Percentiles rank a stretch among this genome's conserved stretches.
These are phyloP conservation scores for Umbelopsis sp. DNA, from an alignment of 192 early-diverging fungal species.

Conservation along the genomic window DNA sequence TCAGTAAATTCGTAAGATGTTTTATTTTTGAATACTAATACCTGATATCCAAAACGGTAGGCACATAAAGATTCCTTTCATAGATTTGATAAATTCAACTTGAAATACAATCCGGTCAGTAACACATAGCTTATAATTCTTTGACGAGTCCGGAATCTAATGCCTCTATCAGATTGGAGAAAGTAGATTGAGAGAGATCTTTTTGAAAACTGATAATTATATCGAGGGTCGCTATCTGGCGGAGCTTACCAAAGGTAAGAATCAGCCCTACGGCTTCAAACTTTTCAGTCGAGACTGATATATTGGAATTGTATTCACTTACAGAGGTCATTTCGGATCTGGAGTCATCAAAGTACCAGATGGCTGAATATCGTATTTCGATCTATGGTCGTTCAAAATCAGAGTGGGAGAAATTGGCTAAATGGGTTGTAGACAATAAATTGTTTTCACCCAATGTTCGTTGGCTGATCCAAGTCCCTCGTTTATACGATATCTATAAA, in stretches of 20 bases:
- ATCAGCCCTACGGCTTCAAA: background rate
- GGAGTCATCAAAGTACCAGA: constrained; percentile 94
- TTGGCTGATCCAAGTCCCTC: constrained; percentile 93
- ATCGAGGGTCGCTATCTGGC: constrained; percentile 88
- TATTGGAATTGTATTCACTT: background rate
- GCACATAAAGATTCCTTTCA: constrained; percentile 95
- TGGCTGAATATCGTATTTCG: constrained; percentile 91
- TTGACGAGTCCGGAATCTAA: background rate
- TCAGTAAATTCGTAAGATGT: background rate
- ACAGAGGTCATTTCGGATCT: constrained; percentile 86
- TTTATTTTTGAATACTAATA: background rate
- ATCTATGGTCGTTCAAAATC: constrained; percentile 84
- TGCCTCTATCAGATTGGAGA: constrained; percentile 66
- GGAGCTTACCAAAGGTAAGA: constrained; percentile 82
- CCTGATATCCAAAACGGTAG: background rate
- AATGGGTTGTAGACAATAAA: constrained; percentile 91
- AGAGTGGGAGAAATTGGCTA: constrained; percentile 95
- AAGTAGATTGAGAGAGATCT: constrained; percentile 92
- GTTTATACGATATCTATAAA: constrained; percentile 90
- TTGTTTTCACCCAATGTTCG: constrained; percentile 91
- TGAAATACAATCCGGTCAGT: constrained; percentile 87
- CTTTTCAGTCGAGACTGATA: background rate
- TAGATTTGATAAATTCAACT: constrained; percentile 96
- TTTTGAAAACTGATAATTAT: constrained; percentile 94
- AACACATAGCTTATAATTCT: background rate